Conservation (phyloP, 208 protist species). For the Zelonia costaricensis region DNA sequence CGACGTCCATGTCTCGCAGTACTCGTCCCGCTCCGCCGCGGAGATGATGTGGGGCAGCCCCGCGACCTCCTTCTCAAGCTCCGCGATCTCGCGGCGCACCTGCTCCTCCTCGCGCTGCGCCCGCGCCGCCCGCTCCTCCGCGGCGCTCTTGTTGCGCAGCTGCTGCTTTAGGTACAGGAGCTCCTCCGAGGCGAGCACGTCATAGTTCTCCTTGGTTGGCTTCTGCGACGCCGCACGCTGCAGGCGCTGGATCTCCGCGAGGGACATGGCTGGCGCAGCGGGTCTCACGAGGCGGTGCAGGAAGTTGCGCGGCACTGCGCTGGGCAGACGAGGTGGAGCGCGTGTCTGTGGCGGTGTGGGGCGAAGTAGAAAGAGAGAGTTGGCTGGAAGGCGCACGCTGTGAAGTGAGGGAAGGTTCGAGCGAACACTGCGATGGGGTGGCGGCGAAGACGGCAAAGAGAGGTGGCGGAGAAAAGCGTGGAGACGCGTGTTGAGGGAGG, state of each 20-base stretch:
- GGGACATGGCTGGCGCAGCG: slow-evolving; percentile 30
- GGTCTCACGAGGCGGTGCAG: neutral
- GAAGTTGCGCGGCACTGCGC: too few relatives aligned
- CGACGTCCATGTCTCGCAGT: slow-evolving; percentile 32
- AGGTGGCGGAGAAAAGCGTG: too few relatives aligned
- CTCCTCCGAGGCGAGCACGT: slow-evolving; percentile 35
- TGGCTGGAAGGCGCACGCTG: too few relatives aligned
- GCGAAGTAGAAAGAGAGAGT: too few relatives aligned
- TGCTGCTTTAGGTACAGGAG: slow-evolving; percentile 24
- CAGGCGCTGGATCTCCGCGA: slow-evolving; percentile 20
- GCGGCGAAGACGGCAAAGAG: too few relatives aligned
- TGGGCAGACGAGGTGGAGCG: too few relatives aligned
- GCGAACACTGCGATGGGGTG: too few relatives aligned
- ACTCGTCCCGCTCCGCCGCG: slow-evolving; percentile 17
- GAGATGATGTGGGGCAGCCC: neutral
- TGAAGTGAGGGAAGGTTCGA: too few relatives aligned
- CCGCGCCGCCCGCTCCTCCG: slow-evolving; percentile 7
- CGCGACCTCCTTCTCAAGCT: neutral
- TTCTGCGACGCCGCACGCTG: slow-evolving; percentile 20
- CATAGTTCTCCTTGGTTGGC: slow-evolving; percentile 25
- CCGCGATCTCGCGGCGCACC: slow-evolving; percentile 24
- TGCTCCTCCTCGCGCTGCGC: slow-evolving; percentile 10
- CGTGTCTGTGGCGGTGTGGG: too few relatives aligned
- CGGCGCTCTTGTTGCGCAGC: slow-evolving; percentile 3
- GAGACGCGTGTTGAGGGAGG: too few relatives aligned